These are phyloP conservation scores for Phytophthora capsici DNA, from an alignment of 352 stramenopile genomes.

Conservation along the genomic window DNA sequence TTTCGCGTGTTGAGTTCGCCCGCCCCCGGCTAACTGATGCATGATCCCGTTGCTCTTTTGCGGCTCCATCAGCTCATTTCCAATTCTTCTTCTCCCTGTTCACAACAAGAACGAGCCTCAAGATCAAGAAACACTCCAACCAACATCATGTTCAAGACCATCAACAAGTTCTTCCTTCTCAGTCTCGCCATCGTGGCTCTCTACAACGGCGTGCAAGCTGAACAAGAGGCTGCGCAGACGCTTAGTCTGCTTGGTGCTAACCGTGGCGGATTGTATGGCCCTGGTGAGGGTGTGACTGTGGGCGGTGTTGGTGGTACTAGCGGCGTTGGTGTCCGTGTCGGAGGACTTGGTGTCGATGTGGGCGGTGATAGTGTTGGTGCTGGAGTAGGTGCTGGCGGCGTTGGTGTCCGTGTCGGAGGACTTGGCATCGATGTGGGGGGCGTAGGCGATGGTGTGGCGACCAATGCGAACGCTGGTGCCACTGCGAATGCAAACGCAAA, in stretches of 20 bases:
- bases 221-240: slow-evolving; percentile 15
- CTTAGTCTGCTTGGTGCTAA: slow-evolving; percentile 11
- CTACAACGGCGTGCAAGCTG: neutral
- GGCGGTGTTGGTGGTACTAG: neutral
- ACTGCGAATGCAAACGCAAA: slow-evolving; percentile 6
- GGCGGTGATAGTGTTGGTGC: neutral
- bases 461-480: slow-evolving; percentile 15
- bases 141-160: slow-evolving; percentile 9
- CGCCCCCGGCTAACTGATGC: too few relatives aligned
- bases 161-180: slow-evolving; percentile 5
- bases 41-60: too few relatives aligned
- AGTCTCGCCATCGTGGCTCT: slow-evolving; percentile 9
- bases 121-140: neutral
- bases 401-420: neutral
- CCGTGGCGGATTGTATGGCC: neutral
- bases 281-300: neutral
- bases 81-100: neutral
- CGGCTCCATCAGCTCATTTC: neutral
- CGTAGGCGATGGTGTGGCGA: neutral
- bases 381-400: neutral
- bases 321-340: neutral
- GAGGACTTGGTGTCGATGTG: neutral
- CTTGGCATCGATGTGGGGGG: too few relatives aligned
- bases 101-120: neutral
- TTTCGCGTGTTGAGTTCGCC: too few relatives aligned